Percentiles rank a stretch among this genome's conserved stretches.
Conservation (phyloP, 2,329 filamentous ascomycete species). For the Nakataea oryzae region DNA sequence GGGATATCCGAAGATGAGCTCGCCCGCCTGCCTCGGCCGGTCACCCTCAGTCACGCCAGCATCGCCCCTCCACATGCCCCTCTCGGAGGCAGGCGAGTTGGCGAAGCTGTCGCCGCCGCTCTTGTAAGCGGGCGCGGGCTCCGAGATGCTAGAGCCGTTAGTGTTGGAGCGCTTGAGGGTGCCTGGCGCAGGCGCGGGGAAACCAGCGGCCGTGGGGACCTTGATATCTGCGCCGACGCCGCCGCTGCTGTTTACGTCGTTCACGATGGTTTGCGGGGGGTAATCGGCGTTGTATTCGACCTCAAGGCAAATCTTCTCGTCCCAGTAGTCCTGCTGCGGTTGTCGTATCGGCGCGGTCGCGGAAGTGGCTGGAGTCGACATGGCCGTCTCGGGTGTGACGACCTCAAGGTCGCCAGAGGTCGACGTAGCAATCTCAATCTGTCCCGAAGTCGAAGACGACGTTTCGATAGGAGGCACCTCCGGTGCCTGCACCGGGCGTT, state of each 20-base stretch:
- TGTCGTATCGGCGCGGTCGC: not conserved
- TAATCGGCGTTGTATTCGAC: not conserved
- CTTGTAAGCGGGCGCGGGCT: conserved; percentile 1
- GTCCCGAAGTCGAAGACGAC: not conserved
- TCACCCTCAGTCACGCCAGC: not conserved
- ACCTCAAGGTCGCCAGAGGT: not conserved
- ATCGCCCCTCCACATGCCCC: not conserved
- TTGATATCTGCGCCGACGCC: not conserved
- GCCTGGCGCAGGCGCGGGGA: not conserved
- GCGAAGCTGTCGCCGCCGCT: not conserved
- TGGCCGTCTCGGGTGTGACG: not conserved
- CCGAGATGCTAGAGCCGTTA: not conserved
- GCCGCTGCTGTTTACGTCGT: not conserved
- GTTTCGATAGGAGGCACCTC: not conserved
- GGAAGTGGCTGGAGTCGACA: not conserved
- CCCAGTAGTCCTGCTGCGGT: conserved; percentile 1
- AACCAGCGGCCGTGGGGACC: not conserved
- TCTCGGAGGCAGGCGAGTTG: not conserved
- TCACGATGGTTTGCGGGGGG: not conserved
- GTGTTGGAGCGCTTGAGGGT: not conserved
- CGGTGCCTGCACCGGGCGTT: not conserved
- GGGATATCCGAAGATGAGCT: not conserved
- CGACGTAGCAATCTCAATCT: not conserved
- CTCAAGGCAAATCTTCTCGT: conserved; percentile 1
- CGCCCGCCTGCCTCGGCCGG: not conserved